Evolutionary conservation across 768 basidiomycete species (phyloP), one percentile per base, ranked within the genome.

Genomic region (Lactarius psammicola): DNA sequence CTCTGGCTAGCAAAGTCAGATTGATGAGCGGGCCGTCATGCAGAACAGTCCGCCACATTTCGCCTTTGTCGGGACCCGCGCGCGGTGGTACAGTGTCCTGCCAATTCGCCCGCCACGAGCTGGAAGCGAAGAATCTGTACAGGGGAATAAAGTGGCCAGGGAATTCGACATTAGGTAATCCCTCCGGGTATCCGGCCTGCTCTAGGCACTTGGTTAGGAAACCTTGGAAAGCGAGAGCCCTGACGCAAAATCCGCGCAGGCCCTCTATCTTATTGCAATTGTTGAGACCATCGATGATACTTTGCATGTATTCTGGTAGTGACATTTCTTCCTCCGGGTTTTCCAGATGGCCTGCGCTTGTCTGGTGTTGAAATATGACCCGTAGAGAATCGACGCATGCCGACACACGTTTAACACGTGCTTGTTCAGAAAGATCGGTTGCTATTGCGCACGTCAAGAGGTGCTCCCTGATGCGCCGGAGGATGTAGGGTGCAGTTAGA

Each of bases 381-480:
- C 55, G 44, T 7, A 61, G 44, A 23, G 60, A 60, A 13, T 65
- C n/a, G 34, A 61, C 15, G n/a, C 55, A 65, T 7, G 34, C 17
- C 7, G 8, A 51, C 34, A 56, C 64, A 6, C 64, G 64, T 1
- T n/a, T 10, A 1, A 57, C 18, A 44, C 44, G 34, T 28, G 44
- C 34, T 20, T 61, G 44, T 11, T 61, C 59, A 6, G 64, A 56
- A n/a, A 65, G 64, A 2, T 65, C 60, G 1, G 34, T n/a, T 0
- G 44, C 36, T 8, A 46, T 65, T 2, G 23, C 55, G 36, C 64
- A 65, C 11, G 64, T 65, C 44, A 57, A n/a, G n/a, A 65, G 20
- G 17, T 65, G 64, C n/a, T 26, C 34, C 59, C 30, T 56, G 59
- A 61, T 61, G 3, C 64, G 64, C 3, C 0, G 1, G 4, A 65